Conservation (phyloP, 139 green algal species). For the Medakamo hakoo region DNA sequence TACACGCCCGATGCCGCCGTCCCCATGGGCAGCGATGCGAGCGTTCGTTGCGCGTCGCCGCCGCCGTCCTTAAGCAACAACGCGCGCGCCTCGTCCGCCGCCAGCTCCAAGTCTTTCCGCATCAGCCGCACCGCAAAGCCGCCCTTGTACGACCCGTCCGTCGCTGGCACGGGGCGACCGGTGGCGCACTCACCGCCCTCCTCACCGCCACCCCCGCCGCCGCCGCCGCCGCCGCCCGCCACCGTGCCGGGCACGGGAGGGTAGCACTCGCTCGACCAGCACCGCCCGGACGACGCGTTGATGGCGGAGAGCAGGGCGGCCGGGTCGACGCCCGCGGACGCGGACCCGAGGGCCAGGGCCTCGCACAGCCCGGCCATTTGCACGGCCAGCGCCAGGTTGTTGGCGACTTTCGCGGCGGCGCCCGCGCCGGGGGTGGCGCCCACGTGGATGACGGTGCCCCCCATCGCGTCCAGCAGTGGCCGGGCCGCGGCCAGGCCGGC, state of each 20-base stretch:
- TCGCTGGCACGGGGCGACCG: too few relatives aligned
- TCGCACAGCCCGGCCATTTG: constrained; percentile 39
- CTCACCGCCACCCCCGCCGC: constrained; percentile 11
- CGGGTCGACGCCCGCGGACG: constrained; percentile 28
- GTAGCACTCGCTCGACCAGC: constrained; percentile 31
- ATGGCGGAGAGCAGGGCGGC: constrained; percentile 28
- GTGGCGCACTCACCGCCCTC: too few relatives aligned
- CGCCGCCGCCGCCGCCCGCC: constrained; percentile 14
- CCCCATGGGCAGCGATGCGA: constrained; percentile 10
- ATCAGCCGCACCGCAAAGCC: constrained; percentile 32
- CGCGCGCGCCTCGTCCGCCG: constrained; percentile 9
- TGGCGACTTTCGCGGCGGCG: constrained; percentile 14
- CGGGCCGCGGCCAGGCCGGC: constrained; percentile 12
- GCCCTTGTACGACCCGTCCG: too few relatives aligned
- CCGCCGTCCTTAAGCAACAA: too few relatives aligned
- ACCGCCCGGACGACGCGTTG: constrained; percentile 30
- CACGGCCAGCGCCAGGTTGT: constrained; percentile 33
- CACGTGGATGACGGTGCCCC: constrained; percentile 7
- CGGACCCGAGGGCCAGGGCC: constrained; percentile 30
- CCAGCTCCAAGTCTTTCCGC: constrained; percentile 24
- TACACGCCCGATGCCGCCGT: constrained; percentile 3
- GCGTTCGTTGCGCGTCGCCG: too few relatives aligned
- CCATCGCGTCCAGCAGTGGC: constrained; percentile 25
- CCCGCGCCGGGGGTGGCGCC: neutral
- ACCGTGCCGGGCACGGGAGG: constrained; percentile 15